phyloP scores from a whole-genome alignment of 2,329 filamentous ascomycete species.

The Penicillium sp. region DNA sequence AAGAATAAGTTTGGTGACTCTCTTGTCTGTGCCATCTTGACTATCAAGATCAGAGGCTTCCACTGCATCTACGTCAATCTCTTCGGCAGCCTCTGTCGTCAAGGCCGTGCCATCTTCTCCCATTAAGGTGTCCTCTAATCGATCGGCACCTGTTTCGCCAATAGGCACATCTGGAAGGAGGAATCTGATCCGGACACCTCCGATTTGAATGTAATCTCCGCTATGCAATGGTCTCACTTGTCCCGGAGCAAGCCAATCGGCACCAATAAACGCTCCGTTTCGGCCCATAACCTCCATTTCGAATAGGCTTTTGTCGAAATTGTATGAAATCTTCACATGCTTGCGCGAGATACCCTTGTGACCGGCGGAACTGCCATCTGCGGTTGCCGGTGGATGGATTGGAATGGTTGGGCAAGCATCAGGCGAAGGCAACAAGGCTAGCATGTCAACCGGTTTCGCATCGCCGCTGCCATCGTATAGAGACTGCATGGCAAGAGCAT shows the following conservation, averaged over 20 bases:
- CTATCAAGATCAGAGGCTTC: conserved; percentile 28
- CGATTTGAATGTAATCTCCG: conserved; percentile 57
- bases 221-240: conserved; percentile 50
- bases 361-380: conserved; percentile 43
- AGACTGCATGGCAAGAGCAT: conserved; percentile 45
- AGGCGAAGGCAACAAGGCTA: conserved; percentile 48
- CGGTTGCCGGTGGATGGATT: conserved; percentile 53
- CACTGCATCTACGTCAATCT: conserved; percentile 16
- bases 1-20: conserved; percentile 20
- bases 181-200: conserved; percentile 55
- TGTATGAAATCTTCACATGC: conserved; percentile 60
- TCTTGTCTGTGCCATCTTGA: conserved; percentile 7
- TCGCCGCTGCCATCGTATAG: conserved; percentile 31
- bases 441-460: conserved; percentile 43
- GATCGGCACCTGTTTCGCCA: conserved; percentile 47
- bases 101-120: conserved; percentile 29
- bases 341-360: conserved; percentile 60
- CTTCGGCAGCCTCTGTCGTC: conserved; percentile 30
- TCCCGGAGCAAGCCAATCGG: conserved; percentile 46
- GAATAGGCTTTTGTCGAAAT: conserved; percentile 54
- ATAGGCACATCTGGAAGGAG: conserved; percentile 51
- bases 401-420: conserved; percentile 55
- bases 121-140: conserved; percentile 38
- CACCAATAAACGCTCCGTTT: conserved; percentile 56
- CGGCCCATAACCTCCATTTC: conserved; percentile 57